phyloP scores from a whole-genome alignment of 208 protist species.

The Trypanosoma cruzi region DNA sequence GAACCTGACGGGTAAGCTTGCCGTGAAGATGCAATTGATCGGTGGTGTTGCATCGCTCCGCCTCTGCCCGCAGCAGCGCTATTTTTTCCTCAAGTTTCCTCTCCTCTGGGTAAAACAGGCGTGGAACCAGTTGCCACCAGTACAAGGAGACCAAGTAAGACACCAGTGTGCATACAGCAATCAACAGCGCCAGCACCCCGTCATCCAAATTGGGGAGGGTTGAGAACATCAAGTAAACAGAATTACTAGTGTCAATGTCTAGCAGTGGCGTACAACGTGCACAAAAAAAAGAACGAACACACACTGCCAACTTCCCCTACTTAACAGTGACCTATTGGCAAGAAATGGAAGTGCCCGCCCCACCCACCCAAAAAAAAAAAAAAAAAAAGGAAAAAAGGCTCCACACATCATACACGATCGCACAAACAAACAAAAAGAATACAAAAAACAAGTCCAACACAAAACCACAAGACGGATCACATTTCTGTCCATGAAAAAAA shows the following conservation, averaged over 20 bases:
- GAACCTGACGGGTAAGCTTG: conserved; percentile 30
- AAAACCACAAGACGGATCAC: not conserved
- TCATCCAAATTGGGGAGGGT: conserved; percentile 5
- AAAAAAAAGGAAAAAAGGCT: not conserved
- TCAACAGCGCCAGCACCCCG: conserved; percentile 27
- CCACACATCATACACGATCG: not conserved
- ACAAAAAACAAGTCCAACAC: not conserved
- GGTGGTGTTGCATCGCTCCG: conserved; percentile 28
- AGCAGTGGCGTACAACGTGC: not conserved
- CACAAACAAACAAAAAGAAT: not conserved
- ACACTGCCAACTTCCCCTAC: not conserved
- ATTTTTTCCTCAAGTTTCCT: conserved; percentile 39
- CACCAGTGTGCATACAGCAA: conserved; percentile 32
- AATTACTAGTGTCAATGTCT: not conserved
- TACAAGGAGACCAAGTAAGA: conserved; percentile 38
- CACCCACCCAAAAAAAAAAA: not conserved
- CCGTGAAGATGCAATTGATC: conserved; percentile 46
- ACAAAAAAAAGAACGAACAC: not conserved
- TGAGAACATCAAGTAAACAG: not conserved
- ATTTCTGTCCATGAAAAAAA: not conserved
- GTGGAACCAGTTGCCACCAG: conserved; percentile 47
- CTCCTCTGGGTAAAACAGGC: conserved; percentile 49
- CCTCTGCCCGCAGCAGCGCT: conserved; percentile 36
- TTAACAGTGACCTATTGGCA: not conserved
- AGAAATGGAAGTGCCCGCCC: not conserved